Percentiles rank a stretch among this genome's conserved stretches.
Conservation (phyloP, 1,284 basidiomycete genomes). For the Cryptococcus wingfieldii region DNA sequence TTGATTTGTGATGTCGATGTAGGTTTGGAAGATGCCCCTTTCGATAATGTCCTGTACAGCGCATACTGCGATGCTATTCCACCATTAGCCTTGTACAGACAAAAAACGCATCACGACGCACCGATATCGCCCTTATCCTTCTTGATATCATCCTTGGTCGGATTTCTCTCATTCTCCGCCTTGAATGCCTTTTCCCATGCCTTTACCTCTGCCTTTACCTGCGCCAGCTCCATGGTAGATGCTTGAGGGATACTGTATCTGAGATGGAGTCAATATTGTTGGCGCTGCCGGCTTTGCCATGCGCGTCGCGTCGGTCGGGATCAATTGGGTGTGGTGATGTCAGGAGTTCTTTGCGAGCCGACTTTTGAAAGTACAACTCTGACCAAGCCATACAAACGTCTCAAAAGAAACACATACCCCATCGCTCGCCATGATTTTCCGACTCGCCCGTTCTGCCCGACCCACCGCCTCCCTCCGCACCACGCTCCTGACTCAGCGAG, state of each 20-base stretch:
- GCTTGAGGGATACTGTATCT: not conserved
- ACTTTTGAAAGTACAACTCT: too few relatives aligned
- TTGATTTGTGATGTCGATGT: not conserved
- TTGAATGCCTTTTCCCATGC: conserved; percentile 75
- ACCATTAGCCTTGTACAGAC: conserved; percentile 54
- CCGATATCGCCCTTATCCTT: conserved; percentile 60
- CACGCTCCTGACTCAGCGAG: conserved; percentile 6
- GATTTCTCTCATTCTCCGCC: conserved; percentile 58
- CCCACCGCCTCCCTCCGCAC: conserved; percentile 7
- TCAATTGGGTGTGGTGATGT: too few relatives aligned
- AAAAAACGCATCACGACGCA: conserved; percentile 54
- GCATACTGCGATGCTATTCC: conserved; percentile 70
- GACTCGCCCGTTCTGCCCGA: conserved; percentile 2
- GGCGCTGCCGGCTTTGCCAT: not conserved
- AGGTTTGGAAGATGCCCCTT: conserved; percentile 37
- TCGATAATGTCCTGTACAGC: conserved; percentile 71
- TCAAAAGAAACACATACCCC: too few relatives aligned
- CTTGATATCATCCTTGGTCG: conserved; percentile 74
- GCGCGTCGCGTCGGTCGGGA: too few relatives aligned
- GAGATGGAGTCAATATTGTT: too few relatives aligned
- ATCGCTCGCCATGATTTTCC: not conserved
- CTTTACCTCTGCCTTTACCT: conserved; percentile 71
- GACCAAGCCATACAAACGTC: too few relatives aligned
- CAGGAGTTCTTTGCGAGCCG: too few relatives aligned
- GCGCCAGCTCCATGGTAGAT: conserved; percentile 37